phyloP scores from a whole-genome alignment of 257 asterid species.

The Solanum paucissectum region DNA sequence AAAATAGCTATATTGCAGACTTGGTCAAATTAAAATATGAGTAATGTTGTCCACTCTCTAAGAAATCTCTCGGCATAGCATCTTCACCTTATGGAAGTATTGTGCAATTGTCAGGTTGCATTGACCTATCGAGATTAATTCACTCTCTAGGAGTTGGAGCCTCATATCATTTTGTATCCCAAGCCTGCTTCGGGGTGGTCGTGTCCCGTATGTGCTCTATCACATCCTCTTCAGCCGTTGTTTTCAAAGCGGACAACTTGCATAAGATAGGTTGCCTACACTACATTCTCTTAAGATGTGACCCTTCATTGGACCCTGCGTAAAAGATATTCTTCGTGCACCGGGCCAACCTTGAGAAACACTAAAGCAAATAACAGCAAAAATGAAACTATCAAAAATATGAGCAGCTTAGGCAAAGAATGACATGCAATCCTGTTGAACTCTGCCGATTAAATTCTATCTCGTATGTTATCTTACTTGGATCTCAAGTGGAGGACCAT shows the following conservation, averaged over 20 bases:
- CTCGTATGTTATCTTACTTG: slow-evolving; percentile 24
- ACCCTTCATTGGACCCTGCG: not conserved
- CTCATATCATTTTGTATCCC: too few species aligned
- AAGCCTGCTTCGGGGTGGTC: too few species aligned
- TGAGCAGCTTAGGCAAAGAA: not conserved
- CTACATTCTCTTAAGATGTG: not conserved
- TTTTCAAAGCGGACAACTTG: not conserved
- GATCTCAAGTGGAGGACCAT: slow-evolving; percentile 68
- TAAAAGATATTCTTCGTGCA: not conserved
- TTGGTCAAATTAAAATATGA: too few species aligned
- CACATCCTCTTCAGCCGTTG: too few species aligned
- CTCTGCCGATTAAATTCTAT: not conserved
- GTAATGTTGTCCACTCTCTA: too few species aligned
- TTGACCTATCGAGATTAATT: too few species aligned
- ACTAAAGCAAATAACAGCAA: not conserved
- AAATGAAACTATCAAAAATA: not conserved
- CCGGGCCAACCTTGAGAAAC: not conserved
- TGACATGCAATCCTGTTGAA: not conserved
- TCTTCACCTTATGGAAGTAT: too few species aligned
- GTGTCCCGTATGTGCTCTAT: too few species aligned
- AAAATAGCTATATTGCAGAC: too few species aligned
- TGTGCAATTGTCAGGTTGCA: too few species aligned
- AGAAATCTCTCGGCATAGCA: too few species aligned
- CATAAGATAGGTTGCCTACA: not conserved
- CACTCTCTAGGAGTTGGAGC: too few species aligned